Percentiles rank a stretch among this genome's conserved stretches.
Conservation (phyloP, 1,284 basidiomycete genomes). For the Ceratobasidium papillatum region DNA sequence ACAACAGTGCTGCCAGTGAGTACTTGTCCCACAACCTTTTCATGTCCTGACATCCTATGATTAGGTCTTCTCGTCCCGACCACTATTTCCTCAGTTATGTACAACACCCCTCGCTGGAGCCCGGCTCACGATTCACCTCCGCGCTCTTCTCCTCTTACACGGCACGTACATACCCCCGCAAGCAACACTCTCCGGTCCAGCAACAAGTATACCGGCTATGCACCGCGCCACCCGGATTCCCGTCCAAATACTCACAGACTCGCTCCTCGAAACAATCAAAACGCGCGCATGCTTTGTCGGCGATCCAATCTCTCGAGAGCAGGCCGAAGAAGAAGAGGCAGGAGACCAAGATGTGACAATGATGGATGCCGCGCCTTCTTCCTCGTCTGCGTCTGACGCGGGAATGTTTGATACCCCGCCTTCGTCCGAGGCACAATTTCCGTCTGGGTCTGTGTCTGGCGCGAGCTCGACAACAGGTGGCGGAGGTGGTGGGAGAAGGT, state of each 20-base stretch:
- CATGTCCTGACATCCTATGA: constrained; percentile 9
- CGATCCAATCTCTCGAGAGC: constrained; percentile 54
- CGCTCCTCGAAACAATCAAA: constrained; percentile 84
- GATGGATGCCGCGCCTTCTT: constrained; percentile 39
- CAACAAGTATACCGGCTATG: constrained; percentile 66
- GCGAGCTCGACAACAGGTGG: constrained; percentile 10
- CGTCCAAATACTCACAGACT: constrained; percentile 74
- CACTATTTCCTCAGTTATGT: constrained; percentile 79
- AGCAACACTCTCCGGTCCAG: constrained; percentile 67
- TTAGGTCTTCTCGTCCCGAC: constrained; percentile 90
- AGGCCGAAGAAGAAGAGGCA: background rate
- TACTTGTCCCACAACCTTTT: constrained; percentile 37
- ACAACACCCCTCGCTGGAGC: constrained; percentile 85
- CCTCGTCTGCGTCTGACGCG: constrained; percentile 22
- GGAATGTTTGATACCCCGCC: constrained; percentile 26
- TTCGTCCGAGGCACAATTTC: constrained; percentile 3
- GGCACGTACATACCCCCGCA: constrained; percentile 83
- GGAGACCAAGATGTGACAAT: constrained; percentile 40
- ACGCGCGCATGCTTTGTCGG: constrained; percentile 83
- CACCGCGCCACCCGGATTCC: constrained; percentile 73
- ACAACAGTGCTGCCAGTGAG: constrained; percentile 86
- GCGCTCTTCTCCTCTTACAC: constrained; percentile 79
- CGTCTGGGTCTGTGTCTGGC: constrained; percentile 14
- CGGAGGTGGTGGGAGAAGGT: background rate
- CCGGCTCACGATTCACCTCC: constrained; percentile 76